Evolutionary conservation across 2,329 filamentous ascomycete species (phyloP), one percentile per base, ranked within the genome.

Genomic region (Aspergillus jensenii): DNA sequence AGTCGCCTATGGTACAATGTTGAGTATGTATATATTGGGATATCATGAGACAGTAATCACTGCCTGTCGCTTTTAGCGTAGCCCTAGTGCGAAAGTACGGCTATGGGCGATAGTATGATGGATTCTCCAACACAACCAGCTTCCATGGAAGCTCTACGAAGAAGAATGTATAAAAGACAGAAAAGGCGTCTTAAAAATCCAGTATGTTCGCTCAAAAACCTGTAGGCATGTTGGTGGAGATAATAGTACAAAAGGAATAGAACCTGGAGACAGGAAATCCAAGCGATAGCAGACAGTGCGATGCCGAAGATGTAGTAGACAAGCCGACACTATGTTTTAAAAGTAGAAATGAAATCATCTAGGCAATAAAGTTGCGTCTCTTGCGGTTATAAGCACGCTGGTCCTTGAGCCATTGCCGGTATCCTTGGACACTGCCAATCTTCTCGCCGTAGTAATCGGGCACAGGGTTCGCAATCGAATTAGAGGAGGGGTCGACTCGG

Each of bases 391-490:
- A 99, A 9, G 93, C 93, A 62, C 93, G 84, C 81, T 98, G 95
- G 72, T 99, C 95, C 82, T 96, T 98, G 70, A 99, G 79, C 95
- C 95, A 99, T 74, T 91, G 88, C 69, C 95, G 83, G 76, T 98
- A 99, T 47, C 91, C 93, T 54, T 87, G 83, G 21, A 98, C 91
- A 68, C 92, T 96, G 52, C 90, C 90, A 68, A 99, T 96, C 83
- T 97, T 98, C 80, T 99, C 95, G 68, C 95, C 95, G 71, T 99
- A 99, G 78, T 96, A 99, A 74, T 99, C 95, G 44, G 93, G 93
- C 1, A 96, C 90, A 17, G 95, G 95, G 79, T 98, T 98, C 52
- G 90, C 86, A 66, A 95, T 88, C 41, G 91, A 96, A 62, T 92
- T 96, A 54, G 89, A 89, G 15, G 88, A 90, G 3, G 95, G 93